phyloP scores from a whole-genome alignment of 306 rosid species.

The Rosa chinensis region DNA sequence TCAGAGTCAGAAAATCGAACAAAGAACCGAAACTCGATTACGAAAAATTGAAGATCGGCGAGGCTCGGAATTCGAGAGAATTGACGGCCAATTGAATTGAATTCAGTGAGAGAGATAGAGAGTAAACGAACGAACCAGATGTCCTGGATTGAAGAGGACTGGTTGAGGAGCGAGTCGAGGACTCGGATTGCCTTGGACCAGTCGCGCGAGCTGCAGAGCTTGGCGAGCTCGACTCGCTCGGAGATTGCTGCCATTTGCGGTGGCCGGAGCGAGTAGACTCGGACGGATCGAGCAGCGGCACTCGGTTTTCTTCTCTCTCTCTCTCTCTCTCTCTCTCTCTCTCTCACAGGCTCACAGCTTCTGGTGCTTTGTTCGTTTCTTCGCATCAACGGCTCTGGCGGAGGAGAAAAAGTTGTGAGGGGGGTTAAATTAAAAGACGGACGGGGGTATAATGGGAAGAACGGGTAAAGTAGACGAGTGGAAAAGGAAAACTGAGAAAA shows the following conservation, averaged over 20 bases:
- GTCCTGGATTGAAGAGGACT: conserved; percentile 68
- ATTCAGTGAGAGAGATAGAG: conserved; percentile 3
- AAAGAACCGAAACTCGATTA: background rate
- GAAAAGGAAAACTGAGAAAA: too few species aligned
- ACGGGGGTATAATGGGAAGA: conserved; percentile 8
- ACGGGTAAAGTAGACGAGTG: conserved; percentile 19
- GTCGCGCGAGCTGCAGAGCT: conserved; percentile 74
- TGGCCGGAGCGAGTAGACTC: conserved; percentile 24
- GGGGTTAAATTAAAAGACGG: background rate
- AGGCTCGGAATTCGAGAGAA: conserved; percentile 21
- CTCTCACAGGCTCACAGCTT: background rate
- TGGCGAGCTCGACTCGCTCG: conserved; percentile 73
- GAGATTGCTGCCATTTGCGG: conserved; percentile 55
- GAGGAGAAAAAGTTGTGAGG: background rate
- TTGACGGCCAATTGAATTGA: conserved; percentile 8
- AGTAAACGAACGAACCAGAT: conserved; percentile 52
- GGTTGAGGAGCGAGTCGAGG: conserved; percentile 73
- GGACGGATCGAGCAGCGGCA: conserved; percentile 30
- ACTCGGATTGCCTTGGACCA: conserved; percentile 96
- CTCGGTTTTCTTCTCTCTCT: background rate
- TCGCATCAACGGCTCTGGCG: conserved; percentile 25
- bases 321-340: background rate
- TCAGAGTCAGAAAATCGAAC: conserved; percentile 9
- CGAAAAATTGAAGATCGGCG: conserved; percentile 17
- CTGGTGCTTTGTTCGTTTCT: conserved; percentile 8